phyloP scores from a whole-genome alignment of 140 eudicot species.

The Cichorium intybus region DNA sequence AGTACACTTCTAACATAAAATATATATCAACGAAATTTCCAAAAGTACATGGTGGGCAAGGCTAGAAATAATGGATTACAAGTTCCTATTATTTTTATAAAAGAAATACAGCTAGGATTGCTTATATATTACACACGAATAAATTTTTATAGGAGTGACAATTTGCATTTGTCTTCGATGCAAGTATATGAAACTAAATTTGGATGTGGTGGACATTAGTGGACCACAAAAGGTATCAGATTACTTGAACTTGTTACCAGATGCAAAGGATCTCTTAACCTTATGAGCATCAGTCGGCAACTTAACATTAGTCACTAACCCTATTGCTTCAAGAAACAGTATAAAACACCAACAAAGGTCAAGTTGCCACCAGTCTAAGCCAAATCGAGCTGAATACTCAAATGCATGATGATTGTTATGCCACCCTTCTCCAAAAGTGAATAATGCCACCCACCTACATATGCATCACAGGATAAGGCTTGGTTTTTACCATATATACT shows the following conservation, averaged over 20 bases:
- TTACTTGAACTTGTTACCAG: conserved; percentile 17
- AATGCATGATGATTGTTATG: conserved; percentile 41
- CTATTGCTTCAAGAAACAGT: conserved; percentile 50
- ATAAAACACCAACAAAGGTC: conserved; percentile 78
- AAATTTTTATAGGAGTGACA: background rate
- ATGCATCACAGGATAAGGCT: background rate
- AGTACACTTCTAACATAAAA: background rate
- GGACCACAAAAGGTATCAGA: background rate
- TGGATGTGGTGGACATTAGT: background rate
- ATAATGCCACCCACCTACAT: conserved; percentile 33
- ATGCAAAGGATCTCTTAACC: conserved; percentile 40
- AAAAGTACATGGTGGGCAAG: background rate
- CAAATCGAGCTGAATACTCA: conserved; percentile 31
- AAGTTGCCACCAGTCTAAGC: conserved; percentile 45
- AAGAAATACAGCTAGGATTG: background rate
- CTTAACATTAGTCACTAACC: conserved; percentile 74
- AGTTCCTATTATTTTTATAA: background rate
- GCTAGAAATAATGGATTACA: background rate
- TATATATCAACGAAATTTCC: background rate
- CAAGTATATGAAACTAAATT: background rate
- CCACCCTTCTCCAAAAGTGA: conserved; percentile 40
- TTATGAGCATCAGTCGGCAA: conserved; percentile 56
- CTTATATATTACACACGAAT: background rate
- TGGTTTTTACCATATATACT: background rate
- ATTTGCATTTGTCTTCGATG: background rate